Evolutionary conservation across 2,329 filamentous ascomycete species (phyloP), one percentile per base, ranked within the genome.

Genomic region (Hirsutella minnesotensis): DNA sequence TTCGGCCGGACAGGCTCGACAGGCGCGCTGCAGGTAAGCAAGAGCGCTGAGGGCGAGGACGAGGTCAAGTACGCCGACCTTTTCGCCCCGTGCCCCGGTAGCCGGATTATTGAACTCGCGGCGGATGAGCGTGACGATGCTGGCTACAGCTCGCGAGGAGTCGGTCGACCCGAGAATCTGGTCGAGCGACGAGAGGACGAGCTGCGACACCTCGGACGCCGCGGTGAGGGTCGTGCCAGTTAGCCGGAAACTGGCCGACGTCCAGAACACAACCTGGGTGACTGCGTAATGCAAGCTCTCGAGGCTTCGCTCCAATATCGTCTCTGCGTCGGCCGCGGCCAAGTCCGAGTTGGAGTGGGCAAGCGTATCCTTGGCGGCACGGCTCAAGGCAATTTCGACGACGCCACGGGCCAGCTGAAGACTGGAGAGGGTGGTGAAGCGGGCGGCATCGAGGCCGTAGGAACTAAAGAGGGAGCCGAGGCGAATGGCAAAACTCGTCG

Each of bases 91-190:
- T 3, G 66, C 62, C 5, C 77, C 77, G 0, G 77, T 80, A 9
- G 73, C 70, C 0, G 78, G 76, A 45, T 80, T 79, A 41, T 73
- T 70, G 45, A 83, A 80, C 56, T 83, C 79, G 44, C 77, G 69
- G 24, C 76, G 70, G 38, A 83, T 72, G 27, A 83, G 62, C 1
- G 74, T 74, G 49, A 83, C 70, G 52, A 83, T 82, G 54, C 77
- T 79, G 3, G 78, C 76, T 45, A 83, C 79, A 10, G 79, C 79
- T 34, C 78, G 65, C 2, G 79, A 82, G 2, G 78, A 81, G 55
- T 83, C 79, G n/a, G 79, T 83, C 3, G 76, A 79, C 13, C 79
- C 79, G 22, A 83, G 73, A 33, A 82, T 72, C 48, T 78, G 73
- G 53, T 83, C 79, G 19, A 83, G 61, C 1, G 73, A 72, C 3